Conservation (phyloP, 805 yeast genomes). For the Nakazawaea siamensis region DNA sequence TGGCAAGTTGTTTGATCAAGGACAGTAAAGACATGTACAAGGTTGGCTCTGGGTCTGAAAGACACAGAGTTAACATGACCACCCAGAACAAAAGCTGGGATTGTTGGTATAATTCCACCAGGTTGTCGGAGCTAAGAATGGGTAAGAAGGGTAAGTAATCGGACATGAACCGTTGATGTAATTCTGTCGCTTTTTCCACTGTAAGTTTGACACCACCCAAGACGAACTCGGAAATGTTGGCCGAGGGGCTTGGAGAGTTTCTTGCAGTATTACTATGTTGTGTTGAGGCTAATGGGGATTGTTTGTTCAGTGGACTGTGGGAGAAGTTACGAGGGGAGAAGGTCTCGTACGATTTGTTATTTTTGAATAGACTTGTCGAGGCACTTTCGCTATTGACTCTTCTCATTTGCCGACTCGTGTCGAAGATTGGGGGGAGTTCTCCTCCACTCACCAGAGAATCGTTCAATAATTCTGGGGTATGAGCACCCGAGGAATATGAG, state of each 20-base stretch:
- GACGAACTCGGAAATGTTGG: slow-evolving; percentile 50
- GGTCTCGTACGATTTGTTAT: too few species aligned
- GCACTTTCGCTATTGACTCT: slow-evolving; percentile 21
- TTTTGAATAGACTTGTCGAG: slow-evolving; percentile 15
- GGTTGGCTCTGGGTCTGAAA: slow-evolving; percentile 82
- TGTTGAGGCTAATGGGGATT: not conserved
- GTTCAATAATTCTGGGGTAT: slow-evolving; percentile 26
- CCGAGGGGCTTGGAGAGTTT: slow-evolving; percentile 13
- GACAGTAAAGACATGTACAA: slow-evolving; percentile 69
- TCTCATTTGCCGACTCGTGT: slow-evolving; percentile 28
- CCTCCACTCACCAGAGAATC: slow-evolving; percentile 34
- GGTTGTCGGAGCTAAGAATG: slow-evolving; percentile 60
- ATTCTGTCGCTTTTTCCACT: slow-evolving; percentile 55
- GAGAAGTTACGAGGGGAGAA: not conserved
- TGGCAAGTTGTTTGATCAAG: slow-evolving; percentile 76
- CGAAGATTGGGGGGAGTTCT: slow-evolving; percentile 33
- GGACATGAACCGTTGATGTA: slow-evolving; percentile 61
- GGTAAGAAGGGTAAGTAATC: slow-evolving; percentile 75
- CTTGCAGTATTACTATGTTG: not conserved
- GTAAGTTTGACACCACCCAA: slow-evolving; percentile 71
- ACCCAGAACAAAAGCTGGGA: slow-evolving; percentile 88
- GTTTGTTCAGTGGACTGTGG: not conserved
- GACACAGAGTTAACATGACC: slow-evolving; percentile 76
- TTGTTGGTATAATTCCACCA: slow-evolving; percentile 72
- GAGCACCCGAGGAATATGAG: slow-evolving; percentile 13